Evolutionary conservation across 768 basidiomycete species (phyloP), one percentile per base, ranked within the genome.

Genomic region (Mycena rebaudengoi): DNA sequence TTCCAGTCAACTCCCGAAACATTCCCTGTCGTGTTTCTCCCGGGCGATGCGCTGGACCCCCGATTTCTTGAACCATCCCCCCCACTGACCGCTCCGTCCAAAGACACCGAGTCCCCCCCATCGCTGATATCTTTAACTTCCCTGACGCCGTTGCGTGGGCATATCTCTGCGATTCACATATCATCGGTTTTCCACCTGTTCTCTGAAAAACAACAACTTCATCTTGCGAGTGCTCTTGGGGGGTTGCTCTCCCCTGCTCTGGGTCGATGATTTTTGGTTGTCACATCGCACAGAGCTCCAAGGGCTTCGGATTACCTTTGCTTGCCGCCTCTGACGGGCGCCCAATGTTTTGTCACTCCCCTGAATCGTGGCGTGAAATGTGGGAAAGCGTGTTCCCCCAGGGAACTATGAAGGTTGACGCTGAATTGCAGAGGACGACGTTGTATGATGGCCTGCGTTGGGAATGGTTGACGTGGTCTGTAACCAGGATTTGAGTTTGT

Each of bases 161-260:
- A 76, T 23, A 71, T 86, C 43, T 79, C 84, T 18, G 82, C 72
- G 11, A 83, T 88, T 18, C 81, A 86, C 67, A 80, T 81, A 1
- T 75, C 80, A 16, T 71, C 81, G 7, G 75, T 88, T 71, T 87
- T 88, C 65, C 86, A 86, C 66, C 78, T 86, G 39, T 87, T 87
- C 69, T 59, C 66, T 53, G 74, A 75, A 40, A 72, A 66, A 23
- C 51, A 73, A 32, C 85, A 86, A 62, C 57, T 71, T 7, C 66
- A 78, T 30, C 71, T 86, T 53, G 85, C 81, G 6, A 72, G 69
- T 12, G 69, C 72, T 6, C 69, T 85, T 21, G 82, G 79, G 1
- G 73, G 74, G 13, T 70, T 85, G 4, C 20, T 76, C 78, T 0
- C 78, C 78, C 4, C 65, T 68, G 28, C 78, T n/a, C 81, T 1